Percentiles rank a stretch among this genome's conserved stretches.
phyloP scores from a whole-genome alignment of 2,329 filamentous ascomycete species.

The Lomentospora prolificans region DNA sequence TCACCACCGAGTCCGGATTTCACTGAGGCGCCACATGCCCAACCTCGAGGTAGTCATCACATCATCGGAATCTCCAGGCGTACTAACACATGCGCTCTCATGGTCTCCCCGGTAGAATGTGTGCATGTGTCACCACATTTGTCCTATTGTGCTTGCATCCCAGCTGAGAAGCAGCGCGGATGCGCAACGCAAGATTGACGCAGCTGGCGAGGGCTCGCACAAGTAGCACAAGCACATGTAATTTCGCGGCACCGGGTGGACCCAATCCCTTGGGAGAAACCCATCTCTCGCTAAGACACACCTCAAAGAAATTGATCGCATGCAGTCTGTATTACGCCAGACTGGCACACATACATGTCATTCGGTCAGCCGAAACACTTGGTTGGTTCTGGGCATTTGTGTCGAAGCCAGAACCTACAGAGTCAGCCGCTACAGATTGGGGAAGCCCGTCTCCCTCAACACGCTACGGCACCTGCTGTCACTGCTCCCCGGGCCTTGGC shows the following conservation, averaged over 20 bases:
- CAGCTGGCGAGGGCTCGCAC: background rate
- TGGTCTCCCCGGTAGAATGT: too few species aligned
- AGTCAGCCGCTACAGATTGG: background rate
- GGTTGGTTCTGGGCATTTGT: background rate
- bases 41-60: too few species aligned
- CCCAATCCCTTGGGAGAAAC: background rate
- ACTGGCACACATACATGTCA: background rate
- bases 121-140: too few species aligned
- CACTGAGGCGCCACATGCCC: too few species aligned
- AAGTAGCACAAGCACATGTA: too few species aligned
- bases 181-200: background rate
- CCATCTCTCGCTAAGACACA: background rate
- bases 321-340: background rate
- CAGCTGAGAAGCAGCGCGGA: too few species aligned
- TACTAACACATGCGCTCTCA: too few species aligned
- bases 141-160: too few species aligned
- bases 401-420: background rate
- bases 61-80: too few species aligned
- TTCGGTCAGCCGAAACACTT: background rate
- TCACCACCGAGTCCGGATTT: too few species aligned
- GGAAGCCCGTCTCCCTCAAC: background rate
- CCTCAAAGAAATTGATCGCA: background rate
- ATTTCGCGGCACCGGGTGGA: too few species aligned
- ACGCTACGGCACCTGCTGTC: background rate
- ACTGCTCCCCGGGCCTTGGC: background rate